Evolutionary conservation across 768 basidiomycete species (phyloP).

Genomic region (Agaricus blazei): DNA sequence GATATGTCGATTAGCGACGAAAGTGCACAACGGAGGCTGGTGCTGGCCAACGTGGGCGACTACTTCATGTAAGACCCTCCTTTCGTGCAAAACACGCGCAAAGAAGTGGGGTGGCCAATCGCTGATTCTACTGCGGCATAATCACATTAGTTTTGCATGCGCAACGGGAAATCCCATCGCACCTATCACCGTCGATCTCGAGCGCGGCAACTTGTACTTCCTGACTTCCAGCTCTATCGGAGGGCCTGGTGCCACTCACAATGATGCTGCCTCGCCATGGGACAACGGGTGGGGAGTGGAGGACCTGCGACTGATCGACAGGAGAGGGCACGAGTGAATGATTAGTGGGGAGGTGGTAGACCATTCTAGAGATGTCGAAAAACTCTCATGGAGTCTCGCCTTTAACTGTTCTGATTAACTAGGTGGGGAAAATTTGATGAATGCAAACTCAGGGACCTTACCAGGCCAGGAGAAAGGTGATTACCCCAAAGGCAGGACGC

Average conservation of each 20-base stretch:
- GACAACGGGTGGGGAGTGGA: slow-evolving; percentile 23
- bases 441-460: slow-evolving; percentile 7
- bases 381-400: slow-evolving; percentile 25
- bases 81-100: slow-evolving; percentile 36
- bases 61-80: slow-evolving; percentile 39
- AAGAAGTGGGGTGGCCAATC: slow-evolving; percentile 51
- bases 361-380: slow-evolving; percentile 39
- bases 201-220: slow-evolving; percentile 57
- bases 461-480: slow-evolving; percentile 5
- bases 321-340: slow-evolving; percentile 56
- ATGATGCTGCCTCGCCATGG: slow-evolving; percentile 58
- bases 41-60: slow-evolving; percentile 47
- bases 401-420: slow-evolving; percentile 32
- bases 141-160: slow-evolving; percentile 23
- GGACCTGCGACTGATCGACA: slow-evolving; percentile 30
- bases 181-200: slow-evolving; percentile 72
- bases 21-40: slow-evolving; percentile 49
- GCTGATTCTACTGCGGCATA: slow-evolving; percentile 39
- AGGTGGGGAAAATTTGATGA: slow-evolving; percentile 11
- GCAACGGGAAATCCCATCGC: slow-evolving; percentile 23
- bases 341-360: slow-evolving; percentile 59
- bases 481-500: neutral
- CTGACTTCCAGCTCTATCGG: slow-evolving; percentile 43
- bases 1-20: slow-evolving; percentile 53
- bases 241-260: slow-evolving; percentile 42